Percentiles rank a stretch among this genome's conserved stretches.
Conservation (phyloP, 2,329 filamentous ascomycete species). For the Talaromyces sp. region DNA sequence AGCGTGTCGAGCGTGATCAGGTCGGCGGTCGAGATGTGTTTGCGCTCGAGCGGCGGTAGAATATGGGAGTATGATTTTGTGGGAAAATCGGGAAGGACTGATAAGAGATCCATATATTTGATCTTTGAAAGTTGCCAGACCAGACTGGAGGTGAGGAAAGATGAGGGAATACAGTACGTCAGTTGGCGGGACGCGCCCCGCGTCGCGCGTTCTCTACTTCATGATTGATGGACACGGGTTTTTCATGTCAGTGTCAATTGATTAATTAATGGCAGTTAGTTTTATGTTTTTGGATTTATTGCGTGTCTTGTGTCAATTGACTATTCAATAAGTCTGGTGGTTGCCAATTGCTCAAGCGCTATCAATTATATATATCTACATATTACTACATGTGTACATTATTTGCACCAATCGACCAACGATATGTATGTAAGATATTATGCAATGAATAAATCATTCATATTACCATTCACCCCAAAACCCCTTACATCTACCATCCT, state of each 20-base stretch:
- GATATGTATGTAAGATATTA: background rate
- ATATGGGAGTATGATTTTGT: slow-evolving; percentile 67
- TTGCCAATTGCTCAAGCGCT: too few relatives aligned
- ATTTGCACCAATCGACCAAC: background rate
- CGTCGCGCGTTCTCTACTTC: background rate
- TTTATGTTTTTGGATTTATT: background rate
- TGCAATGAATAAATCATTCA: background rate
- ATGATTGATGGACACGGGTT: too few relatives aligned
- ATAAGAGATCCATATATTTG: slow-evolving; percentile 62
- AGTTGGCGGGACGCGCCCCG: background rate
- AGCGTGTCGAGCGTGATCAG: slow-evolving; percentile 76
- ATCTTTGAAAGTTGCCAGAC: background rate
- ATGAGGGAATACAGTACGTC: background rate
- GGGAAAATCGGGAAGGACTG: slow-evolving; percentile 75
- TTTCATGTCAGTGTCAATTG: background rate
- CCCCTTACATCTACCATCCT: background rate
- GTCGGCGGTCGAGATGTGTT: slow-evolving; percentile 72
- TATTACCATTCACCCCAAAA: background rate
- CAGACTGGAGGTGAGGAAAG: background rate
- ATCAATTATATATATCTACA: too few relatives aligned
- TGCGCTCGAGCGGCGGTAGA: slow-evolving; percentile 72
- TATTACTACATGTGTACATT: too few relatives aligned
- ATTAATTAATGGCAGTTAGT: background rate
- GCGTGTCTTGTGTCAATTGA: background rate
- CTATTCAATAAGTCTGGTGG: too few relatives aligned